A percentile compares a stretch with the other conserved stretches of the same genome.
These are phyloP conservation scores for Pseudonitzschia pungens DNA, from an alignment of 108 stramenopile genomes.

Conservation along the genomic window DNA sequence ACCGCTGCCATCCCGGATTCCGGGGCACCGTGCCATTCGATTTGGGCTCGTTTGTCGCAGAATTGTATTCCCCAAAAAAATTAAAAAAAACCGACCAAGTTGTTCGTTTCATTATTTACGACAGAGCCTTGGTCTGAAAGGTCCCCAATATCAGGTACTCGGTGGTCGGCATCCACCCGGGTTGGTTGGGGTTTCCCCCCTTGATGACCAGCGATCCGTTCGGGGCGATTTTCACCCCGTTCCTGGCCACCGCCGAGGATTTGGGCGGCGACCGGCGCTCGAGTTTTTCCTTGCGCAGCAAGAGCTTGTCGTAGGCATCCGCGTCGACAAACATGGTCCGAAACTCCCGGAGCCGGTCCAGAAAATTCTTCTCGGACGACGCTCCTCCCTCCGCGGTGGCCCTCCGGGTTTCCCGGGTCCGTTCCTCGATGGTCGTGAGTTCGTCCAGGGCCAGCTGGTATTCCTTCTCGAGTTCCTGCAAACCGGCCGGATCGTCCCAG, in stretches of 20 bases:
- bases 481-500: constrained; percentile 24
- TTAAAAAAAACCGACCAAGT: too few relatives aligned
- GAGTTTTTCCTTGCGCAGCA: constrained; percentile 5
- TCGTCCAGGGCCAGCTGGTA: constrained; percentile 18
- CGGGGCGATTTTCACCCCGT: constrained; percentile 37
- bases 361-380: too few relatives aligned
- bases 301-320: constrained; percentile 19
- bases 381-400: neutral
- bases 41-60: too few relatives aligned
- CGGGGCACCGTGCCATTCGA: too few relatives aligned
- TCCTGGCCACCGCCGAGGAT: constrained; percentile 10
- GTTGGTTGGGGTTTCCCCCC: constrained; percentile 16
- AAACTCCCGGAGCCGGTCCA: constrained; percentile 9
- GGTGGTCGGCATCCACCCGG: constrained; percentile 27
- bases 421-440: constrained; percentile 9
- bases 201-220: constrained; percentile 35
- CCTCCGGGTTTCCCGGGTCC: constrained; percentile 9
- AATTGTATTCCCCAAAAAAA: too few relatives aligned
- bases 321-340: constrained; percentile 22
- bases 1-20: too few relatives aligned
- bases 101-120: too few relatives aligned
- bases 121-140: constrained; percentile 22
- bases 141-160: constrained; percentile 39
- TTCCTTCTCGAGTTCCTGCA: constrained; percentile 12
- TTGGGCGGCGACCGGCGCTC: constrained; percentile 30